A percentile compares a stretch with the other conserved stretches of the same genome.
Conservation (phyloP, 164 flowering plant genomes). For the Nymphaea colorata region DNA sequence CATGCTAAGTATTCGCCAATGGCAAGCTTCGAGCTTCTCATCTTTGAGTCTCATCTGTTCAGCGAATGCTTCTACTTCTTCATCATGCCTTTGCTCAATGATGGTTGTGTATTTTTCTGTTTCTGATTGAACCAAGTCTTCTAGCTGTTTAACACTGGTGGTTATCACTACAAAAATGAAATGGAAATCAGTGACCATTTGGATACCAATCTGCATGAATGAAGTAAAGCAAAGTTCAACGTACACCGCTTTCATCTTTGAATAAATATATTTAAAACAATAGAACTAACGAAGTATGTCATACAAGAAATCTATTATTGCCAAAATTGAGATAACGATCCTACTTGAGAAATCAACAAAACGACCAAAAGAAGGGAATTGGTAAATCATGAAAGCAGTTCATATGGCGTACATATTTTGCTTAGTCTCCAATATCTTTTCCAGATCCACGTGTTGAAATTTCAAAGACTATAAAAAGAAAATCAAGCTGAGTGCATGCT, state of each 20-base stretch:
- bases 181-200: not conserved
- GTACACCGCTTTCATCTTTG: not conserved
- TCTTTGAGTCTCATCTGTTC: slow-evolving; percentile 77
- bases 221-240: not conserved
- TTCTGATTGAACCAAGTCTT: slow-evolving; percentile 41
- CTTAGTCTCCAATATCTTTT: no score
- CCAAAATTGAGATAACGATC: no score
- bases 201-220: not conserved
- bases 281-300: no score
- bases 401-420: no score
- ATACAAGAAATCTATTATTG: no score
- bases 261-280: no score
- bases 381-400: no score
- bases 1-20: slow-evolving; percentile 61
- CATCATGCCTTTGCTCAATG: slow-evolving; percentile 51
- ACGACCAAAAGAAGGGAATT: no score
- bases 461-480: no score
- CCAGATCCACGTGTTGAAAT: no score
- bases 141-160: slow-evolving; percentile 34
- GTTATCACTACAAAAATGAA: slow-evolving; percentile 12
- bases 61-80: slow-evolving; percentile 67
- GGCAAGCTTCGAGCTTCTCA: slow-evolving; percentile 67
- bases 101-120: slow-evolving; percentile 37
- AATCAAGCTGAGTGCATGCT: no score
- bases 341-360: no score